Conservation (phyloP, 2,329 filamentous ascomycete species). For the Acrocalymma vagum region DNA sequence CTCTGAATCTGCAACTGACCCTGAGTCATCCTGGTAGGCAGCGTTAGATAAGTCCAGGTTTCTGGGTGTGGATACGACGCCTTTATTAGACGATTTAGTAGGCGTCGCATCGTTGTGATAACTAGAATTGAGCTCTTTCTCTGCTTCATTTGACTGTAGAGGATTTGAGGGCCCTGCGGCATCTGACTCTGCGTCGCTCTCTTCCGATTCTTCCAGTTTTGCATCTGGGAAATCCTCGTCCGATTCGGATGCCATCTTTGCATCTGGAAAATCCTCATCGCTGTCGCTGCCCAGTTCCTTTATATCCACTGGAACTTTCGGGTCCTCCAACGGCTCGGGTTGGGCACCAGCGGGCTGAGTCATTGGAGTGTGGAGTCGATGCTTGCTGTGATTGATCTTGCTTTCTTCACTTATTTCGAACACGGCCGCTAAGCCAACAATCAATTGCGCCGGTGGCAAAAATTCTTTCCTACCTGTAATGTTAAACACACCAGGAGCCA, state of each 20-base stretch:
- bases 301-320: slow-evolving; percentile 21
- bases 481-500: slow-evolving; percentile 80
- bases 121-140: slow-evolving; percentile 23
- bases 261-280: slow-evolving; percentile 57
- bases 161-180: slow-evolving; percentile 46
- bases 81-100: slow-evolving; percentile 7
- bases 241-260: slow-evolving; percentile 44
- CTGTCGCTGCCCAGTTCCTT: slow-evolving; percentile 46
- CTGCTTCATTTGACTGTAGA: slow-evolving; percentile 41
- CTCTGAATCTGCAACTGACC: slow-evolving; percentile 37
- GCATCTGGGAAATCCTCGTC: slow-evolving; percentile 58
- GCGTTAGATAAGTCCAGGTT: slow-evolving; percentile 11
- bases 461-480: slow-evolving; percentile 90
- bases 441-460: slow-evolving; percentile 83
- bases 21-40: slow-evolving; percentile 34
- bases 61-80: slow-evolving; percentile 20
- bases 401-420: slow-evolving; percentile 92
- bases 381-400: slow-evolving; percentile 79
- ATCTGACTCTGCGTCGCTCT: slow-evolving; percentile 47
- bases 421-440: slow-evolving; percentile 86
- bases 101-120: slow-evolving; percentile 32
- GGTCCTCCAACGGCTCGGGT: slow-evolving; percentile 22
- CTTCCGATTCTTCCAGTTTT: slow-evolving; percentile 44
- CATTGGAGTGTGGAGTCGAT: slow-evolving; percentile 64
- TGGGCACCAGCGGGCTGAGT: slow-evolving; percentile 26